Conservation (phyloP, 1,284 basidiomycete genomes). For the Leccinum pachyderme region DNA sequence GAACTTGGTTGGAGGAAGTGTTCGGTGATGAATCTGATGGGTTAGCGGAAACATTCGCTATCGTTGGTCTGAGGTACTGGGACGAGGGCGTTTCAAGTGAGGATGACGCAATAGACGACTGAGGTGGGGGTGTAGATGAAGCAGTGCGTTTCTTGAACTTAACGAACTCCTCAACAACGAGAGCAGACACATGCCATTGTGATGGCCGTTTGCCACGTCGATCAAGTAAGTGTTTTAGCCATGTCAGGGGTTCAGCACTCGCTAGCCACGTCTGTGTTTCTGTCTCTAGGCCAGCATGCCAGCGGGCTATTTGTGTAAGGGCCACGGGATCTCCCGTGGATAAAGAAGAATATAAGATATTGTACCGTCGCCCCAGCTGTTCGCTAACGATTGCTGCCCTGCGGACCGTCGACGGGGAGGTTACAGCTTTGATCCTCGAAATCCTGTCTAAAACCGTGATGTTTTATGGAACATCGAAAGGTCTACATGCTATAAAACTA, state of each 20-base stretch:
- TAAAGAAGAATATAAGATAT: slow-evolving; percentile 44
- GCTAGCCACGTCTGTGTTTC: slow-evolving; percentile 49
- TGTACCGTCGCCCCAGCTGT: slow-evolving; percentile 64
- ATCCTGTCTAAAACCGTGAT: slow-evolving; percentile 51
- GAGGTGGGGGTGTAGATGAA: slow-evolving; percentile 36
- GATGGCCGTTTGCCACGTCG: slow-evolving; percentile 41
- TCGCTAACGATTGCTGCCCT: slow-evolving; percentile 67
- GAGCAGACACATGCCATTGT: slow-evolving; percentile 64
- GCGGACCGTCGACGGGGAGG: slow-evolving; percentile 50
- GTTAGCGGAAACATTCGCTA: slow-evolving; percentile 21
- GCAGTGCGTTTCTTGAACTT: slow-evolving; percentile 46
- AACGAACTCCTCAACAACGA: slow-evolving; percentile 63
- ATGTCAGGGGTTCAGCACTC: slow-evolving; percentile 63
- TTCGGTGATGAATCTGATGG: slow-evolving; percentile 40
- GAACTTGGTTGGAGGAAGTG: slow-evolving; percentile 41
- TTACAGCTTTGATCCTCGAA: slow-evolving; percentile 47
- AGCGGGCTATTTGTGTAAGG: slow-evolving; percentile 50
- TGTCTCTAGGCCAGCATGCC: slow-evolving; percentile 52
- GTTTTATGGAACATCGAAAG: not conserved
- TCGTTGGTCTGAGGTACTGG: slow-evolving; percentile 14
- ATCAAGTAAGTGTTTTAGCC: slow-evolving; percentile 63
- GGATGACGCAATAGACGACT: slow-evolving; percentile 31
- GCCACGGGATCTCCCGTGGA: slow-evolving; percentile 40
- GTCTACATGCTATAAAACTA: slow-evolving; percentile 11
- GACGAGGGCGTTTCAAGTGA: slow-evolving; percentile 38